These are phyloP conservation scores for Aspergillus saccharolyticus DNA, from an alignment of 495 filamentous ascomycete genomes.

Conservation along the genomic window DNA sequence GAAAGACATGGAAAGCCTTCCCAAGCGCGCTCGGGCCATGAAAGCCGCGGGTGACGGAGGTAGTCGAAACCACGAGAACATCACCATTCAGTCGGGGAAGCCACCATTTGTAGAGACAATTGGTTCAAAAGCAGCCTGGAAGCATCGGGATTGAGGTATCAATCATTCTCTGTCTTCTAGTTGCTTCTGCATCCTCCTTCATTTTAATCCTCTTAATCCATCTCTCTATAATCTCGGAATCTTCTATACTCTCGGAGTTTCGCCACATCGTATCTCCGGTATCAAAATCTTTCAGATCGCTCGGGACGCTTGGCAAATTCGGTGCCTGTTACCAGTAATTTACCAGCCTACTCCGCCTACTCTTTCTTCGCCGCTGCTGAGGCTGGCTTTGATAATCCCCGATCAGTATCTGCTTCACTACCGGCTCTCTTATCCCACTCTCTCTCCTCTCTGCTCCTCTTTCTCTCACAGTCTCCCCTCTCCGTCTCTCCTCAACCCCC, in stretches of 20 bases:
- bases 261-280: conserved; percentile 18
- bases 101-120: not conserved
- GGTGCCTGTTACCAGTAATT: conserved; percentile 22
- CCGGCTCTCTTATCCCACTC: too few species aligned
- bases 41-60: conserved; percentile 17
- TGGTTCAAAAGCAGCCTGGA: conserved; percentile 13
- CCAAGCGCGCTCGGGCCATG: conserved; percentile 32
- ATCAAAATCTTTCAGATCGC: conserved; percentile 7
- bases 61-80: conserved; percentile 25
- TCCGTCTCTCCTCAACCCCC: conserved; percentile 13
- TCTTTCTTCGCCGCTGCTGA: not conserved
- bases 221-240: not conserved
- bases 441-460: not conserved
- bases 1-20: conserved; percentile 29
- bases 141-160: not conserved
- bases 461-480: too few species aligned
- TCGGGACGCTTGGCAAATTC: conserved; percentile 12
- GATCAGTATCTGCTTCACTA: conserved; percentile 6
- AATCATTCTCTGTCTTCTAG: not conserved
- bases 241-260: conserved; percentile 8
- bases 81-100: conserved; percentile 5
- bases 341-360: not conserved
- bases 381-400: not conserved
- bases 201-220: not conserved
- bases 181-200: conserved; percentile 1